Percentiles rank a stretch among this genome's conserved stretches.
These are phyloP conservation scores for Aspergillus sp. DNA, from an alignment of 2,329 filamentous ascomycete genomes.

Conservation along the genomic window DNA sequence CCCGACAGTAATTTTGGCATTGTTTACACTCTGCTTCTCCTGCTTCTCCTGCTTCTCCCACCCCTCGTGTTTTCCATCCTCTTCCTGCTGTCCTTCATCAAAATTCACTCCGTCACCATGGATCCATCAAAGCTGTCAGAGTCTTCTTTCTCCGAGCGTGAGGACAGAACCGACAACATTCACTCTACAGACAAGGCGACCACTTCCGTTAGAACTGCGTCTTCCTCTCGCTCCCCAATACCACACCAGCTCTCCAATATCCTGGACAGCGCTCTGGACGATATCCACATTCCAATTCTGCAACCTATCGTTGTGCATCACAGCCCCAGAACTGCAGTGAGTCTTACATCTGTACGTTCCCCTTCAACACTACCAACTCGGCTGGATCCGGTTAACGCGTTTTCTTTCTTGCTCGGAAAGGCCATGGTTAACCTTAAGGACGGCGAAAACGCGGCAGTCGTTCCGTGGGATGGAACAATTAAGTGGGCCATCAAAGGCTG, in stretches of 20 bases:
- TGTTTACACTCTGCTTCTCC: background rate
- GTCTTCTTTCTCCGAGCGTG: background rate
- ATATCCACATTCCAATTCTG: constrained; percentile 17
- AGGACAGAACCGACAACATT: background rate
- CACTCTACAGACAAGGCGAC: background rate
- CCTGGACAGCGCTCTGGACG: constrained; percentile 19
- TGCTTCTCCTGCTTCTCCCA: background rate
- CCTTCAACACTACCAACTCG: background rate
- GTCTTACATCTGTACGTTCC: background rate
- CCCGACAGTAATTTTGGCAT: background rate
- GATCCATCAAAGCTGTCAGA: background rate
- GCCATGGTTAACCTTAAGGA: no score
- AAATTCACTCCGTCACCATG: background rate
- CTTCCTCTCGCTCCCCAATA: background rate
- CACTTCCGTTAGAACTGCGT: background rate
- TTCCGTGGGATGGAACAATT: constrained; percentile 24
- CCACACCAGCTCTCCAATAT: constrained; percentile 1
- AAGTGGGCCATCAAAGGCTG: constrained; percentile 20
- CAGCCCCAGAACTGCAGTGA: constrained; percentile 5
- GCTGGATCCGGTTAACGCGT: background rate
- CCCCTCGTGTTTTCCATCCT: background rate
- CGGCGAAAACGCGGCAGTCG: background rate
- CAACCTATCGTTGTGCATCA: background rate
- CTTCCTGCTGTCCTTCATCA: background rate
- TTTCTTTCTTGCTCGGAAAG: background rate